Percentiles rank a stretch among this genome's conserved stretches.
Evolutionary conservation across 352 stramenopile species (phyloP).

Genomic region (Phytophthora hybrid): DNA sequence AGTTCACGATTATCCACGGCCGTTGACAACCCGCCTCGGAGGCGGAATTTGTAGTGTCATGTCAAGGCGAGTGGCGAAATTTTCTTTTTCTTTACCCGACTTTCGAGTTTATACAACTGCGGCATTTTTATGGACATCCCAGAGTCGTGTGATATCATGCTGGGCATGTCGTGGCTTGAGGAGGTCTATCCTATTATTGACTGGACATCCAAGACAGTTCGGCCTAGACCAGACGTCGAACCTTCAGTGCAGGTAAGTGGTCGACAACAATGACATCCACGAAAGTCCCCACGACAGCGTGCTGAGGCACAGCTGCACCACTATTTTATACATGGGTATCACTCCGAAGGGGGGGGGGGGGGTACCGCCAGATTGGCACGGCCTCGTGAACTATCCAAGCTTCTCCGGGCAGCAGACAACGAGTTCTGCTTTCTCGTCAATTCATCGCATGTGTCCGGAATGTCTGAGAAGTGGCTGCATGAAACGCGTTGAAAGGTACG

Average conservation of each 20-base stretch:
- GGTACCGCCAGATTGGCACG: background rate
- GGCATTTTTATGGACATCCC: slow-evolving; percentile 25
- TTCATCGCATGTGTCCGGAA: background rate
- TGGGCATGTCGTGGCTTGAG: slow-evolving; percentile 22
- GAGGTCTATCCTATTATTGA: slow-evolving; percentile 16
- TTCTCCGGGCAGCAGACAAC: background rate
- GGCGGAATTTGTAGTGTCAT: slow-evolving; percentile 6
- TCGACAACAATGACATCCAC: background rate
- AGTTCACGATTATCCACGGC: background rate
- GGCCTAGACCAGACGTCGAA: background rate
- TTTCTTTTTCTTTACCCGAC: slow-evolving; percentile 3
- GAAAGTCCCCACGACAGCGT: background rate
- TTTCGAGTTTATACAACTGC: slow-evolving; percentile 5
- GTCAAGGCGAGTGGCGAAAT: background rate
- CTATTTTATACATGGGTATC: slow-evolving; percentile 5
- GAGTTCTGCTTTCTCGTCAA: slow-evolving; percentile 7
- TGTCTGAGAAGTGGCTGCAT: background rate
- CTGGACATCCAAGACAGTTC: slow-evolving; percentile 2
- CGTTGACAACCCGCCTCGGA: slow-evolving; percentile 1
- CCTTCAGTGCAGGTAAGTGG: background rate
- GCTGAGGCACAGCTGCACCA: slow-evolving; percentile 1
- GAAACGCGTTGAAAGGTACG: background rate
- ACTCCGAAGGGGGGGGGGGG: background rate
- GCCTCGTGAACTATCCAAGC: background rate
- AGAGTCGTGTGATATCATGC: slow-evolving; percentile 10